phyloP scores from a whole-genome alignment of 140 eudicot species.

The Anethum foeniculum region DNA sequence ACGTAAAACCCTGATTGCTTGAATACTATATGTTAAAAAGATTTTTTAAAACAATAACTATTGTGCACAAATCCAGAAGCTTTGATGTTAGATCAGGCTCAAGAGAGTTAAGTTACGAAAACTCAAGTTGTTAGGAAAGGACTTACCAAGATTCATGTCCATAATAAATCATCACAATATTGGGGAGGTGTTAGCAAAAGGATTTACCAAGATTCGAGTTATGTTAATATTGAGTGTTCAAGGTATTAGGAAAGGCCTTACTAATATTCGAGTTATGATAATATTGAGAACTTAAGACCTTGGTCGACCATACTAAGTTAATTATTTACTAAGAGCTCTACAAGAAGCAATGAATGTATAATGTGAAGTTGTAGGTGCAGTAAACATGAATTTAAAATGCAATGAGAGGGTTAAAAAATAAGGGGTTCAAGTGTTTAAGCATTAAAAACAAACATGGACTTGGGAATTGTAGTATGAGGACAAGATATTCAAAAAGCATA shows the following conservation, averaged over 20 bases:
- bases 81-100: not conserved
- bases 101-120: no score
- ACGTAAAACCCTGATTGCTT: not conserved
- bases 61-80: constrained; percentile 7
- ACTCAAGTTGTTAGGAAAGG: no score
- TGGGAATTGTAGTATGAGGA: not conserved
- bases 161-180: no score
- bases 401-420: not conserved
- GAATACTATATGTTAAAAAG: not conserved
- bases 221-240: no score
- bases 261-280: no score
- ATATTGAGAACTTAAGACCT: no score
- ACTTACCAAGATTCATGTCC: no score
- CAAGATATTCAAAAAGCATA: not conserved
- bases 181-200: no score
- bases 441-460: not conserved
- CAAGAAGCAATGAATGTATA: not conserved
- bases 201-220: no score
- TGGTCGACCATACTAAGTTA: no score
- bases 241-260: no score
- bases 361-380: not conserved
- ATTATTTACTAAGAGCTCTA: no score
- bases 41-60: not conserved
- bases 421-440: constrained; percentile 6
- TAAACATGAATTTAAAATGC: not conserved